Base-by-base conservation (phyloP, 2,329 filamentous ascomycete genomes). In the Sarocladium kiliense region DNA sequence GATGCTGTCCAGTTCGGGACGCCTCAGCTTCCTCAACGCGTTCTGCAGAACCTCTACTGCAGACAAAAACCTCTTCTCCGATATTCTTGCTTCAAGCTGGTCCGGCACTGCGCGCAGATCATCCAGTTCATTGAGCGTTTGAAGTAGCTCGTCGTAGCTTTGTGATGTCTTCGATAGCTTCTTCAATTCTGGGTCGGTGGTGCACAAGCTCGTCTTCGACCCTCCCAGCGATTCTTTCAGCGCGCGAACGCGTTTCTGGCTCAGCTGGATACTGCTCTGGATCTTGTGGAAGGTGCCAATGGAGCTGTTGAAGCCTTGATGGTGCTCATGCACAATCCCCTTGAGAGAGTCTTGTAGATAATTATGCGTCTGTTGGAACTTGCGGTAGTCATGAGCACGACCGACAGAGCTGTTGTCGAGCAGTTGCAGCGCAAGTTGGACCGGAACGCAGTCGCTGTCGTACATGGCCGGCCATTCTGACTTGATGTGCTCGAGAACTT, bases 241-340 rank as follows among this genome's bases (percentile, higher is more conserved):
- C 12, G 79, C 77, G 57, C 93, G 85, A 54, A 99, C 90, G 58
- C 91, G 85, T 64, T 86, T 86, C 71, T 99, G 94, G 16, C 91
- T 96, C 53, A 84, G 79, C 64, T 93, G 89, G 61, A 99, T 94
- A 71, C 91, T 96, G 54, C 86, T 85, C 70, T 99, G 94, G 58
- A 99, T 99, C 72, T 96, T 97, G 77, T 99, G 95, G 67, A 97
- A 99, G 19, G 93, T 97, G 70, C 93, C 94, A 60, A 99, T 97
- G 53, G 93, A 97, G 71, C 91, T 96, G 74, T 97, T 99, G 80
- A 99, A 99, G 47, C 94, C 95, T 71, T 99, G 94, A 67, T 99
- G 93, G 67, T 99, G 93, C 74, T 99, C 93, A 70, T 99, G 96
- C 25, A 99, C 94, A 63, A 99, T 96, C 32, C 86, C 85, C 71